Evolutionary conservation across 164 flowering plant species (phyloP).

Genomic region (Tetrastigma voinierianum): DNA sequence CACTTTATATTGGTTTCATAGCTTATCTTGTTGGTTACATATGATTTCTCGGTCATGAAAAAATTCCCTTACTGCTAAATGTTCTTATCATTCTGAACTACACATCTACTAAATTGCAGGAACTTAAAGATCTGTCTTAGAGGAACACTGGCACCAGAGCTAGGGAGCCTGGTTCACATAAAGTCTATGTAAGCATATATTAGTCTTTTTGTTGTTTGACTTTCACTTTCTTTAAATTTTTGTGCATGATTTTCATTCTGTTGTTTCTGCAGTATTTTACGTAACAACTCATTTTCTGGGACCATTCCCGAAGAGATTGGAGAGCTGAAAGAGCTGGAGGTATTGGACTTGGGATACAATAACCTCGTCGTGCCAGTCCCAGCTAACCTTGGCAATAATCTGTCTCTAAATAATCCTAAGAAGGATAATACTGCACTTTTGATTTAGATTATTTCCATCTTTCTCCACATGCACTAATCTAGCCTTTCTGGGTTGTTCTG

Average conservation of each 20-base stretch:
- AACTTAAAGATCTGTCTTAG: slow-evolving; percentile 71
- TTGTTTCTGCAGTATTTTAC: slow-evolving; percentile 49
- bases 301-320: slow-evolving; percentile 61
- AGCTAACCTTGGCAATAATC: slow-evolving; percentile 41
- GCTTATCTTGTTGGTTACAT: too few species aligned
- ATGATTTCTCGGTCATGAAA: too few species aligned
- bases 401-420: slow-evolving; percentile 51
- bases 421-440: slow-evolving; percentile 18
- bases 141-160: slow-evolving; percentile 72
- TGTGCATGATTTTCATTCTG: not conserved
- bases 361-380: slow-evolving; percentile 65
- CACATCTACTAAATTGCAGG: slow-evolving; percentile 36
- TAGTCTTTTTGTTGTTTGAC: not conserved
- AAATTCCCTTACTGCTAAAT: too few species aligned
- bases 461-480: slow-evolving; percentile 2
- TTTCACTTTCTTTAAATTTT: not conserved
- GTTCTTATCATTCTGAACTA: too few species aligned
- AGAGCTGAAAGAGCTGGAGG: slow-evolving; percentile 58
- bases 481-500: slow-evolving; percentile 6
- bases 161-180: slow-evolving; percentile 53
- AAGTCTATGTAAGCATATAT: slow-evolving; percentile 63
- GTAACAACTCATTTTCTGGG: slow-evolving; percentile 71
- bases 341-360: slow-evolving; percentile 72
- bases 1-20: too few species aligned
- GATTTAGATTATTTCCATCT: not conserved